Percentiles rank a stretch among this genome's conserved stretches.
phyloP scores from a whole-genome alignment of 768 basidiomycete species.

The Boletus pseudopeckii region DNA sequence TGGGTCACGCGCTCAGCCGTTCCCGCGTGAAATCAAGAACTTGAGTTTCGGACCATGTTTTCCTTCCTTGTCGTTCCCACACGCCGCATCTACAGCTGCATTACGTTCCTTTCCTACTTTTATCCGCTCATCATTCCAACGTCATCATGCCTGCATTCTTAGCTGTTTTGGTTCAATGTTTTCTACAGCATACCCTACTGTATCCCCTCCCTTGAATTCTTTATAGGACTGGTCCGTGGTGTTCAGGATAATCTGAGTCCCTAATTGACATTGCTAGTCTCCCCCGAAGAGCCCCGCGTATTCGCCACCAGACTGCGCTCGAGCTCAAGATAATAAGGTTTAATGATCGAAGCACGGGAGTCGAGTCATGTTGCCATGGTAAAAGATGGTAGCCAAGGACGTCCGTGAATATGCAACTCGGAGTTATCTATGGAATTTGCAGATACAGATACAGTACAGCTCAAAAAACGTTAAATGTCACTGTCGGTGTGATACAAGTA shows the following conservation, averaged over 20 bases:
- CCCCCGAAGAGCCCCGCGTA: not conserved
- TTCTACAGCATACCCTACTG: slow-evolving; percentile 10
- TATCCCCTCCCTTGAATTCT: slow-evolving; percentile 5
- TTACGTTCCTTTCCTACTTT: slow-evolving; percentile 11
- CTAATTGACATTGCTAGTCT: not conserved
- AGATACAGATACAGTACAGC: not conserved
- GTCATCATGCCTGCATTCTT: slow-evolving; percentile 4
- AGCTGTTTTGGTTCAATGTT: not conserved
- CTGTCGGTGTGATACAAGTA: too few relatives aligned
- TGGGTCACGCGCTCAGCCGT: slow-evolving; percentile 19
- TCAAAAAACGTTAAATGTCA: not conserved
- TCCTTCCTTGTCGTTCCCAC: slow-evolving; percentile 4
- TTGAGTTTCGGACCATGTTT: not conserved
- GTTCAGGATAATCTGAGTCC: slow-evolving; percentile 1
- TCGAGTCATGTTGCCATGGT: slow-evolving; percentile 11
- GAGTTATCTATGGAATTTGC: not conserved
- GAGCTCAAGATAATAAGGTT: slow-evolving; percentile 9
- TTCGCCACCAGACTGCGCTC: not conserved
- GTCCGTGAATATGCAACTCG: not conserved
- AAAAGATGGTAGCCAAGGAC: slow-evolving; percentile 21
- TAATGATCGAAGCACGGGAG: slow-evolving; percentile 4
- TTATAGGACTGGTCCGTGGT: not conserved
- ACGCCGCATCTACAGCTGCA: not conserved
- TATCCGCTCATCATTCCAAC: slow-evolving; percentile 16
- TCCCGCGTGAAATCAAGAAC: slow-evolving; percentile 22